Percentiles rank a stretch among this genome's conserved stretches.
phyloP scores from a whole-genome alignment of 768 basidiomycete genomes.

The Suillus cothurnatus region DNA sequence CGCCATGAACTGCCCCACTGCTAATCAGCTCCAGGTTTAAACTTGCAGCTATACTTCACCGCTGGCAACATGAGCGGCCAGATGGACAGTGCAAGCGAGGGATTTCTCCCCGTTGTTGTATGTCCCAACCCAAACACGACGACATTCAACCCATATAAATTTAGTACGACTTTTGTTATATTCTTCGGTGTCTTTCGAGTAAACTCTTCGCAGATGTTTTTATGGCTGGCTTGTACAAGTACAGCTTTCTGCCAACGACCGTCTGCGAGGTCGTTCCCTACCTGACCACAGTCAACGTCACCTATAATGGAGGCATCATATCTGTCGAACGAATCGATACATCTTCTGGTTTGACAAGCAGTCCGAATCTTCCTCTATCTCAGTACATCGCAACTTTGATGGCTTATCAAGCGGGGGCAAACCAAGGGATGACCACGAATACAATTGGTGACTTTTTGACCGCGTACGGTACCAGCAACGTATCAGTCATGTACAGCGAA shows the following conservation, averaged over 20 bases:
- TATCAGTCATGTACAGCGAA: not conserved
- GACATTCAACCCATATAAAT: not conserved
- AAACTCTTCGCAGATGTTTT: not conserved
- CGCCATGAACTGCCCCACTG: not conserved
- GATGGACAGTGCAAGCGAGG: not conserved
- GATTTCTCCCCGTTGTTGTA: conserved; percentile 11
- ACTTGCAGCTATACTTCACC: conserved; percentile 1
- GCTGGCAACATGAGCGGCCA: not conserved
- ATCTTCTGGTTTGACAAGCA: not conserved
- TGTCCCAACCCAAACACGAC: not conserved
- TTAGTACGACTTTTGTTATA: not conserved
- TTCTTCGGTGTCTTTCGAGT: conserved; percentile 6
- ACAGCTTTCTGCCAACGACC: conserved; percentile 14
- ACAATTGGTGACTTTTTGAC: conserved; percentile 8
- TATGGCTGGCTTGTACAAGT: conserved; percentile 14
- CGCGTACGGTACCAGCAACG: conserved; percentile 1
- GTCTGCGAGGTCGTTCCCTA: conserved; percentile 17
- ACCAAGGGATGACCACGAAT: conserved; percentile 1
- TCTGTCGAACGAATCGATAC: not conserved
- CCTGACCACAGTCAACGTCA: conserved; percentile 16
- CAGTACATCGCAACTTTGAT: conserved; percentile 7
- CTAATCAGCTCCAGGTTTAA: not conserved
- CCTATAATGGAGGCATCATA: conserved; percentile 10
- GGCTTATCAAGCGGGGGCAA: not conserved
- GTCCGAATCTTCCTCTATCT: not conserved